These are phyloP conservation scores for Thraustochytrium striatum DNA, from an alignment of 352 stramenopile genomes.

Conservation along the genomic window DNA sequence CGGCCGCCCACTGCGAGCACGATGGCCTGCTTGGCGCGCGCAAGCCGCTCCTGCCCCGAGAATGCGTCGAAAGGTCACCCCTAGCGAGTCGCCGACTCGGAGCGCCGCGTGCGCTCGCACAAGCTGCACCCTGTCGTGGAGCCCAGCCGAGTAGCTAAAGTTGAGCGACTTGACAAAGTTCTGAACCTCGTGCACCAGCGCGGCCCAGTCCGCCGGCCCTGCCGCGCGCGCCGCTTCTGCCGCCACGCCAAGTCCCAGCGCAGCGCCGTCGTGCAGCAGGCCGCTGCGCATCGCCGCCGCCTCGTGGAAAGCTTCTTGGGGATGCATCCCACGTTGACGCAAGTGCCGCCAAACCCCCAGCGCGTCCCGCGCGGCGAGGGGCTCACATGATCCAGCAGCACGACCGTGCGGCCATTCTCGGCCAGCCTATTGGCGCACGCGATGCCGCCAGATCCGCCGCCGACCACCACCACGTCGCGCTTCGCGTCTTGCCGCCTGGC, in stretches of 20 bases:
- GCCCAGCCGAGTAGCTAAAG: constrained; percentile 48
- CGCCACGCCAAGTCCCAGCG: neutral
- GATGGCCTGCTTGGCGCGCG: constrained; percentile 41
- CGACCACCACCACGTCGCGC: neutral
- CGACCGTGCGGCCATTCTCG: neutral
- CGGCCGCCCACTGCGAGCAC: constrained; percentile 51
- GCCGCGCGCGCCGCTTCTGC: neutral
- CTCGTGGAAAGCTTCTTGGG: constrained; percentile 98
- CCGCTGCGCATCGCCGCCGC: constrained; percentile 53
- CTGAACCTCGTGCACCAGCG: constrained; percentile 45
- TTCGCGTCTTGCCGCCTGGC: too few species aligned
- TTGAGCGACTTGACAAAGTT: constrained; percentile 47
- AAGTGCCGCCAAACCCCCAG: constrained; percentile 78
- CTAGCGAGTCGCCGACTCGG: neutral
- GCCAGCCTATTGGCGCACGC: neutral
- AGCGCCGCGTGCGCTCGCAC: neutral
- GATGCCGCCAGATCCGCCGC: neutral
- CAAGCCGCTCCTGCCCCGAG: neutral
- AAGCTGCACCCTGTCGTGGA: constrained; percentile 19
- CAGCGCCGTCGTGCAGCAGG: neutral
- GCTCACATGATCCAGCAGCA: constrained; percentile 22
- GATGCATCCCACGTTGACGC: constrained; percentile 95
- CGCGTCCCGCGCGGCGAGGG: neutral
- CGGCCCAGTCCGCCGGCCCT: constrained; percentile 8
- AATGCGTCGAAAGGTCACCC: neutral